Base-by-base conservation (phyloP, 768 basidiomycete genomes). In the Pleurotus eryngii region DNA sequence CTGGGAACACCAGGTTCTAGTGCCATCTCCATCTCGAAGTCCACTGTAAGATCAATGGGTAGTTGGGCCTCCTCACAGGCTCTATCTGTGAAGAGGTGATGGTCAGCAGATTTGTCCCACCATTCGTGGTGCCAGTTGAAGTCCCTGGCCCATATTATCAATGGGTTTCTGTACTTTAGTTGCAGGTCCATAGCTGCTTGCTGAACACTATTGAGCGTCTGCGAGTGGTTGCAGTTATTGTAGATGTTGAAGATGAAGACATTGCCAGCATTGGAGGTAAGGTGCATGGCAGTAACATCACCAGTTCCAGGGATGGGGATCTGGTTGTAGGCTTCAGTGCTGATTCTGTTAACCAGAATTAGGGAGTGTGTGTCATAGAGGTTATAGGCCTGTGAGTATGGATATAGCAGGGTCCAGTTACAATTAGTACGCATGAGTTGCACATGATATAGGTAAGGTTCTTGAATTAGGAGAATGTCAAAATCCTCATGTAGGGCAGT, bases 121-220 rank as follows among this genome's bases (percentile, higher is more conserved):
- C 71, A 22, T 0, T 69, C 72, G 63, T 77, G 72, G 57, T 79
- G 76, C 15, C 68, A 47, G 56, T 78, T 77, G 66, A 76, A 78
- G 61, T 78, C 71, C 0, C 78, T 70, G 0, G 61, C 39, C 76
- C 73, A 77, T 1, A 75, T 56, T 3, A 68, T 20, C 57, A 56
- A 3, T 2, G 39, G 14, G 12, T 42, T 17, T 17, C 17, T 17
- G 39, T 42, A 12, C 4, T 3, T 2, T 2, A 17, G 14, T 42
- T 2, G 39, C 12, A 42, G 12, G 12, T 20, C 17, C 54, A 59
- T 0, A 1, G 3, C 14, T 18, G 49, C 0, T 60, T n/a, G 12
- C 60, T 2, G 30, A 17, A 49, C 3, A 65, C 53, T 1, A 39
- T 24, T 6, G 48, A 42, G 0, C 67, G 49, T 0, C 42, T 64